Conservation (phyloP, 495 filamentous ascomycete genomes). For the Bryoglossum gracile region DNA sequence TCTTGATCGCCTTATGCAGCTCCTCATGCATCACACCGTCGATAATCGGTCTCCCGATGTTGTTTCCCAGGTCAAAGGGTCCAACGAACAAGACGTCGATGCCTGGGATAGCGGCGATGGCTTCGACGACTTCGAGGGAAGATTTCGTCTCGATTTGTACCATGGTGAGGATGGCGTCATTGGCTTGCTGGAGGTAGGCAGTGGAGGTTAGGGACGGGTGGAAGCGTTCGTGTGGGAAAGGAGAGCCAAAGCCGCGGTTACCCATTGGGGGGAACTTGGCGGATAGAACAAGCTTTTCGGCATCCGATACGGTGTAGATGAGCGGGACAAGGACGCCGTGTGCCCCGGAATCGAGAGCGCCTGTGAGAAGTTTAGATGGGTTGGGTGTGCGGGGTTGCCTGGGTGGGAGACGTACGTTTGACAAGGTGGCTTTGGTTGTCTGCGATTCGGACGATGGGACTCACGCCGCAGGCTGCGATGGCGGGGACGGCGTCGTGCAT, state of each 20-base stretch:
- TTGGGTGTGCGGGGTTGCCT: slow-evolving; percentile 5
- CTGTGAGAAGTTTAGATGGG: slow-evolving; percentile 31
- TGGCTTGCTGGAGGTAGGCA: slow-evolving; percentile 70
- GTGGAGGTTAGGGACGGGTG: slow-evolving; percentile 41
- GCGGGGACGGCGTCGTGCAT: slow-evolving; percentile 82
- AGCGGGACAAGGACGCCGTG: slow-evolving; percentile 63
- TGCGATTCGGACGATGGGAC: slow-evolving; percentile 59
- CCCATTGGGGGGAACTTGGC: slow-evolving; percentile 64
- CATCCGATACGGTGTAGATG: slow-evolving; percentile 57
- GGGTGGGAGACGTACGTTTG: slow-evolving; percentile 47
- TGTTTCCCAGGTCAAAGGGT: slow-evolving; percentile 70
- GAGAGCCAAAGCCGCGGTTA: slow-evolving; percentile 58
- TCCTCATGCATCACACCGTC: slow-evolving; percentile 55
- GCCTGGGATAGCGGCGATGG: slow-evolving; percentile 62
- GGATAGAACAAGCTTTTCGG: slow-evolving; percentile 46
- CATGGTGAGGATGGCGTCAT: slow-evolving; percentile 61
- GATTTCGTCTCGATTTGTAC: slow-evolving; percentile 78
- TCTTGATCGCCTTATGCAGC: slow-evolving; percentile 59
- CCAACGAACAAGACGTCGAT: slow-evolving; percentile 74
- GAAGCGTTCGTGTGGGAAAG: slow-evolving; percentile 60
- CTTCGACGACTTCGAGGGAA: slow-evolving; percentile 61
- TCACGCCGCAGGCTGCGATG: slow-evolving; percentile 57
- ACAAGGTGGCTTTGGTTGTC: slow-evolving; percentile 64
- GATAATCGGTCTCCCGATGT: slow-evolving; percentile 64
- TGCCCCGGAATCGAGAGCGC: slow-evolving; percentile 60